Evolutionary conservation across 768 basidiomycete species (phyloP).

Genomic region (Lentinula raphanica): DNA sequence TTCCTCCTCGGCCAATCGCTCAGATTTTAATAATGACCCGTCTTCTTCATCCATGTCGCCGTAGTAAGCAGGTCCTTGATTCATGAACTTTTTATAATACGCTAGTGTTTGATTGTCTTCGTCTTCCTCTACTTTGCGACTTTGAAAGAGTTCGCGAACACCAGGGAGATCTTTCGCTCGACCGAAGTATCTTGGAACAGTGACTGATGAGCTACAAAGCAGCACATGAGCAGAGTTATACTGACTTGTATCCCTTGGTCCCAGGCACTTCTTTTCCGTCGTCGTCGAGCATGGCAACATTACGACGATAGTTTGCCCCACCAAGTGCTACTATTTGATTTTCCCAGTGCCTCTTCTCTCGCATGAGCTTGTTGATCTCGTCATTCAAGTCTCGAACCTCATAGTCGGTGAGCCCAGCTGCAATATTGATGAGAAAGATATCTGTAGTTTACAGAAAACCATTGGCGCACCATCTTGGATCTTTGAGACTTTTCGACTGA

Average conservation of each 20-base stretch:
- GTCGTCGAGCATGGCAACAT: slow-evolving; percentile 90
- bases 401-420: slow-evolving; percentile 91
- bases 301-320: slow-evolving; percentile 92
- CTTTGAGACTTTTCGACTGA: slow-evolving; percentile 94
- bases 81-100: slow-evolving; percentile 84
- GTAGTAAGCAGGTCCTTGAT: slow-evolving; percentile 84
- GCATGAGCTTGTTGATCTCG: slow-evolving; percentile 92
- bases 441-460: neutral
- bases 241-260: slow-evolving; percentile 95
- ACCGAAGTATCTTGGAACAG: slow-evolving; percentile 77
- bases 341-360: slow-evolving; percentile 97
- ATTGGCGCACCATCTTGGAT: slow-evolving; percentile 82
- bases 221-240: slow-evolving; percentile 2
- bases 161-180: slow-evolving; percentile 95
- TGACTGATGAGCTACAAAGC: neutral
- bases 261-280: slow-evolving; percentile 96
- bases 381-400: slow-evolving; percentile 95
- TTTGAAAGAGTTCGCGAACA: slow-evolving; percentile 89
- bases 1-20: slow-evolving; percentile 65
- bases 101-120: slow-evolving; percentile 77
- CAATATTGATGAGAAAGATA: neutral
- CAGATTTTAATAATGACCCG: slow-evolving; percentile 63
- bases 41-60: slow-evolving; percentile 85
- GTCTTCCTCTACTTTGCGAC: slow-evolving; percentile 79
- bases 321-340: slow-evolving; percentile 95